phyloP scores from a whole-genome alignment of 306 rosid genomes.

The Styphnolobium japonicum region DNA sequence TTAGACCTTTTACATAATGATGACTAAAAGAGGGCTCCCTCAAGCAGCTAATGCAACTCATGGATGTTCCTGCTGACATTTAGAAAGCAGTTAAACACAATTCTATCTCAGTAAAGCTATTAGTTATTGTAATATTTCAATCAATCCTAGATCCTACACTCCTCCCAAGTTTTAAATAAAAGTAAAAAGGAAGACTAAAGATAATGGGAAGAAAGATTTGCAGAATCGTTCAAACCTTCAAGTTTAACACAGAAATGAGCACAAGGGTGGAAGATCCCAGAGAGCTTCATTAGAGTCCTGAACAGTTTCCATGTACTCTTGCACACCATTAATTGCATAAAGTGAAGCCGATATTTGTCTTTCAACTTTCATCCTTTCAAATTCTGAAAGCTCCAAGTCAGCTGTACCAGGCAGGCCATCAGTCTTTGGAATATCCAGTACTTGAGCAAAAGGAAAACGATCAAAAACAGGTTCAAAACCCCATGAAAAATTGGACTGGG shows the following conservation, averaged over 20 bases:
- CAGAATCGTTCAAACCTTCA: neutral
- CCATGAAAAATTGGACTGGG: conserved; percentile 34
- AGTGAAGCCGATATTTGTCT: conserved; percentile 86
- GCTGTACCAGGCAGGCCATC: neutral
- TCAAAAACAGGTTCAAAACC: conserved; percentile 38
- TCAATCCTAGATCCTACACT: neutral
- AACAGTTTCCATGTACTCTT: conserved; percentile 72
- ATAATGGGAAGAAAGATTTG: neutral
- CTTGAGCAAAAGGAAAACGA: conserved; percentile 38
- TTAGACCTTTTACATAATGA: conserved; percentile 1
- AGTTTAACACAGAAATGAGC: conserved; percentile 49
- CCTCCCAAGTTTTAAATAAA: neutral
- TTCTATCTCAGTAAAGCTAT: neutral
- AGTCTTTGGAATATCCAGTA: conserved; percentile 43
- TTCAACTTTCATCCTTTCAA: conserved; percentile 83
- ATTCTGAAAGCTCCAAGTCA: conserved; percentile 46
- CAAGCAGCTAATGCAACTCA: neutral
- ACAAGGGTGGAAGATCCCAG: conserved; percentile 78
- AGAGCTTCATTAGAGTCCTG: conserved; percentile 54
- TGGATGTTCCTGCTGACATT: conserved; percentile 3
- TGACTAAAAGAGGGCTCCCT: neutral
- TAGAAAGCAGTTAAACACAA: neutral
- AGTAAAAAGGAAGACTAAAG: neutral
- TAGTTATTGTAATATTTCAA: conserved; percentile 2
- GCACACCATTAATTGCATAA: conserved; percentile 81